phyloP scores from a whole-genome alignment of 805 yeast species.

The Lachancea meyersii region DNA sequence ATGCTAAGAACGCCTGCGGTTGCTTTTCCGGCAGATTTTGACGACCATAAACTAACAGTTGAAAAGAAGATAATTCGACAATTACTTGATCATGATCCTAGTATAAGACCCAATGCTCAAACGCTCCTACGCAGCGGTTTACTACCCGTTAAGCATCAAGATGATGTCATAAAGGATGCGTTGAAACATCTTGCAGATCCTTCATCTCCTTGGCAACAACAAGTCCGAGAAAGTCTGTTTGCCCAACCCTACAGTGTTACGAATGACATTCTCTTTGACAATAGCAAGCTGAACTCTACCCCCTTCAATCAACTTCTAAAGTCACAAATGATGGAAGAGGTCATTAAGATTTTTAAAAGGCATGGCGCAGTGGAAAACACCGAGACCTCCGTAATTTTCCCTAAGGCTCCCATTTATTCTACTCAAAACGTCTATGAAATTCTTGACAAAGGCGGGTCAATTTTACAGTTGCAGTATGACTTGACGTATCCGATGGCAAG shows the following conservation, averaged over 20 bases:
- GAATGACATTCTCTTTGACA: conserved; percentile 76
- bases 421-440: conserved; percentile 69
- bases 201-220: conserved; percentile 89
- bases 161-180: conserved; percentile 83
- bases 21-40: conserved; percentile 67
- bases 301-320: conserved; percentile 51
- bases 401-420: conserved; percentile 67
- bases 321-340: conserved; percentile 51
- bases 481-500: conserved; percentile 87
- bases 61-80: conserved; percentile 64
- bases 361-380: conserved; percentile 87
- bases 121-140: conserved; percentile 72
- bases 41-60: conserved; percentile 40
- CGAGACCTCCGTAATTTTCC: conserved; percentile 63
- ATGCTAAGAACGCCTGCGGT: conserved; percentile 53
- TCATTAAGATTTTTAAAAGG: conserved; percentile 55
- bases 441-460: conserved; percentile 79
- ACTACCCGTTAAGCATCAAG: conserved; percentile 85
- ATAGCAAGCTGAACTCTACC: conserved; percentile 26
- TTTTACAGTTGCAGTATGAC: conserved; percentile 84
- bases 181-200: conserved; percentile 80
- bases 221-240: conserved; percentile 81
- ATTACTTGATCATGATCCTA: conserved; percentile 74
- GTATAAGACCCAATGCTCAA: conserved; percentile 71
- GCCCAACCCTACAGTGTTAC: conserved; percentile 81